Evolutionary conservation across 2,329 filamentous ascomycete genomes (phyloP), one percentile per base, ranked within the genome.

Genomic region (Diaporthe humulicola): DNA sequence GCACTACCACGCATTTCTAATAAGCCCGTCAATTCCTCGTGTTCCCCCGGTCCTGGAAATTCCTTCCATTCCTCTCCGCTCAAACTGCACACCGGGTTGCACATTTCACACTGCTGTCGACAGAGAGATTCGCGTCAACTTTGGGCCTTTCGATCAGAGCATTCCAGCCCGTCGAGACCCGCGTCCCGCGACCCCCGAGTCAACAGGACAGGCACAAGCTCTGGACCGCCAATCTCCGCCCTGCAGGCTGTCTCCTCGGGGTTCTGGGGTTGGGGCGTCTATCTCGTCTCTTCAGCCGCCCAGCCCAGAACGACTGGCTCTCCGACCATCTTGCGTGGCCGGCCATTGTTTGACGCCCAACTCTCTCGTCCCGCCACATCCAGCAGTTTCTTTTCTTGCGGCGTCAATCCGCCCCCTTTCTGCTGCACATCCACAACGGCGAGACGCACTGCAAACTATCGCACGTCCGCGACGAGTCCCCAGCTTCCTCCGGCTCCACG

Each of bases 241-340:
- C 45, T 67, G 64, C 64, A 67, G 64, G 64, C 64, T 38, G 25
- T 67, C 30, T 52, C 64, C 45, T 67, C 3, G 30, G 61, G 61
- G 30, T 38, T 38, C 50, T 48, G 69, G 69, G 42, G 57, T 73
- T 50, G 64, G 72, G 72, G 74, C 74, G 74, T 75, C 73, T 75
- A 75, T 74, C 71, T 75, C 67, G 72, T 73, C 56, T 71, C 73
- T 48, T 48, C 67, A 74, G 72, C 74, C 74, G 72, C 74, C 72
- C 72, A 64, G 33, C 36, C 22, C 40, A 36, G 30, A 71, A 52
- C 42, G 66, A 71, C 60, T 36, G 74, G 57, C 67, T 71, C 52
- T 72, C 60, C 50, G 69, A 72, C 48, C 73, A 40, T 73, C 58
- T 61, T 40, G 66, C 50, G 28, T 67, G 52, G 61, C 66, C 72